Conservation (phyloP, 2,329 filamentous ascomycete genomes). For the Chaetomium globosum region DNA sequence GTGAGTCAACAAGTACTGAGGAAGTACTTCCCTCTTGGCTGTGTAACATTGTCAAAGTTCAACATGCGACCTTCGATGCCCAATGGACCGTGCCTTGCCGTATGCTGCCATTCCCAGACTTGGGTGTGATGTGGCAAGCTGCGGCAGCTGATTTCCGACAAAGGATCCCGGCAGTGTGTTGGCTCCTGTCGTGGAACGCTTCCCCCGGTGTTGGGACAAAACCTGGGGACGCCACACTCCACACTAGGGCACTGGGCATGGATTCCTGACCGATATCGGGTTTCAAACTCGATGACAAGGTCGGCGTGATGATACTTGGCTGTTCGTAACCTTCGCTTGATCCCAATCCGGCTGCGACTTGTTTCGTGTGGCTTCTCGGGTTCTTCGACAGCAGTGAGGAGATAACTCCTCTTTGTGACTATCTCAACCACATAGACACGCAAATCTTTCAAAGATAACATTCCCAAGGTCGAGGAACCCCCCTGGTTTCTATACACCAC, state of each 20-base stretch:
- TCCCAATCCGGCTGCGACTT: no score
- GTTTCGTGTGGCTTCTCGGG: no score
- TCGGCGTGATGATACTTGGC: no score
- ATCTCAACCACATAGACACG: no score
- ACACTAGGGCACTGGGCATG: not conserved
- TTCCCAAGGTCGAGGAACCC: no score
- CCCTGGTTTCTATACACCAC: no score
- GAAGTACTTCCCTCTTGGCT: not conserved
- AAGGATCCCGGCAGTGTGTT: not conserved
- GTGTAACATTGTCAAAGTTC: conserved; percentile 5
- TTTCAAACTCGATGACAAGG: no score
- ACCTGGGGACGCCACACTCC: not conserved
- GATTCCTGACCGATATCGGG: not conserved
- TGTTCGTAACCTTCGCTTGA: no score
- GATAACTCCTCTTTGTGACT: no score
- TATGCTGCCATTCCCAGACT: conserved; percentile 3
- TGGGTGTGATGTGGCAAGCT: conserved; percentile 2
- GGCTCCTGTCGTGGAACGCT: conserved; percentile 4
- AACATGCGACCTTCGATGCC: conserved; percentile 9
- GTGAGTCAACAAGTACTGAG: not conserved
- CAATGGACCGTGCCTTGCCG: conserved; percentile 5
- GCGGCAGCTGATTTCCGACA: not conserved
- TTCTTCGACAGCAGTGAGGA: no score
- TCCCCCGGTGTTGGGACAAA: not conserved
- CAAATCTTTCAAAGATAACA: no score